Evolutionary conservation across 192 early-diverging fungal species (phyloP), one percentile per base, ranked within the genome.

Genomic region (Dimargaris verticillata): DNA sequence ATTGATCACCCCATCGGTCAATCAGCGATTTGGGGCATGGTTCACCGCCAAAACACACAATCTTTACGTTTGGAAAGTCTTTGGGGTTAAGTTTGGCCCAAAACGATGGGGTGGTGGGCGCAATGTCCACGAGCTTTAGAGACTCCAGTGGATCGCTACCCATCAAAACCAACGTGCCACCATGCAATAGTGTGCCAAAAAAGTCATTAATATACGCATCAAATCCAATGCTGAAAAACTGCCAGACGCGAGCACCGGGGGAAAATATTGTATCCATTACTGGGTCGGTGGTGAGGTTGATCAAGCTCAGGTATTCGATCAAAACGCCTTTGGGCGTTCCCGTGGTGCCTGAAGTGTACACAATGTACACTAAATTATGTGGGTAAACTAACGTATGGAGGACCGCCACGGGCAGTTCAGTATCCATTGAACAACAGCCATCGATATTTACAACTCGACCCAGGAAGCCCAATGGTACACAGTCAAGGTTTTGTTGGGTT

Each of bases 261-360:
- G 9, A 22, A 20, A 57, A 46, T 15, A 47, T 42, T 42, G 55
- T 60, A 13, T 57, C 18, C 17, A 46, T 12, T 7, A 63, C 50
- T 60, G 45, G 61, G 9, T 53, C 46, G 3, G 46, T 6, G 20
- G 68, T 44, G 25, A 61, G 41, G 22, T 68, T 68, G 15, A 51
- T 46, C 12, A 67, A 44, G 63, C 60, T 60, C 28, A 41, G 53
- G 44, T 74, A 68, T 29, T 29, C 55, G 15, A 68, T 61, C 24
- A 67, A 33, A 28, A 59, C 49, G 9, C 66, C 67, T 24, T 68
- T 68, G 17, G 67, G 67, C 17, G 69, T 68, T 61, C 67, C 67
- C 6, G 67, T 68, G 18, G 67, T 62, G n/a, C 67, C 67, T 18
- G 42, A 68, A 25, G 61, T 69, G 47, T 53, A 68, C 7, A 45